Conservation (phyloP, 257 asterid genomes). For the Lycium ferocissimum region DNA sequence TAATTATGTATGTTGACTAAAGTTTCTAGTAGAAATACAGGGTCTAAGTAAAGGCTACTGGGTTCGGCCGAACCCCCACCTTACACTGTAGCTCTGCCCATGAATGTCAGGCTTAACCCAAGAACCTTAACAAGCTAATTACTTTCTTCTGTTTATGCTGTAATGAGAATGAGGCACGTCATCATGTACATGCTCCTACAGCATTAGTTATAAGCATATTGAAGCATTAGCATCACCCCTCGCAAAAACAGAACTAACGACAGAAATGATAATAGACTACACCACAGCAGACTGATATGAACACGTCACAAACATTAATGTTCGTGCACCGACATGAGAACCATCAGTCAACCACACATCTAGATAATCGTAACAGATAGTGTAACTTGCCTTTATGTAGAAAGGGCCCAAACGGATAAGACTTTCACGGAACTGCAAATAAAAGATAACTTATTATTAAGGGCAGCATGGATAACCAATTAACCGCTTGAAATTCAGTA, state of each 20-base stretch:
- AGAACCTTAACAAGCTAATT: not conserved
- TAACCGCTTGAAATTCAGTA: constrained; percentile 17
- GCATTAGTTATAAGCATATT: not conserved
- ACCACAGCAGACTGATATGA: not conserved
- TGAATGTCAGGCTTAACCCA: not conserved
- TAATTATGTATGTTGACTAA: too few relatives aligned
- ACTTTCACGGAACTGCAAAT: constrained; percentile 91
- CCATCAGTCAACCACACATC: constrained; percentile 1
- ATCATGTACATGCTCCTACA: not conserved
- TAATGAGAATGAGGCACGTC: not conserved
- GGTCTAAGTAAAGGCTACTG: too few relatives aligned
- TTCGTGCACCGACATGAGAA: not conserved
- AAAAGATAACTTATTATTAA: constrained; percentile 13
- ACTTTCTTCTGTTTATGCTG: constrained; percentile 10
- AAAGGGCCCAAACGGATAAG: constrained; percentile 95
- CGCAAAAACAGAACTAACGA: not conserved
- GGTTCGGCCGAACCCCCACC: too few relatives aligned
- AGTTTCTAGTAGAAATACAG: too few relatives aligned
- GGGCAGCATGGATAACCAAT: not conserved
- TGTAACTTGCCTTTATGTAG: constrained; percentile 78
- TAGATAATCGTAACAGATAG: not conserved
- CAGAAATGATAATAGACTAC: constrained; percentile 16
- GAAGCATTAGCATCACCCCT: not conserved
- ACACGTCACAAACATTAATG: not conserved
- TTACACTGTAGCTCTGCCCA: too few relatives aligned